Evolutionary conservation across 2,329 filamentous ascomycete species (phyloP).

Genomic region (Calonectria naviculata): DNA sequence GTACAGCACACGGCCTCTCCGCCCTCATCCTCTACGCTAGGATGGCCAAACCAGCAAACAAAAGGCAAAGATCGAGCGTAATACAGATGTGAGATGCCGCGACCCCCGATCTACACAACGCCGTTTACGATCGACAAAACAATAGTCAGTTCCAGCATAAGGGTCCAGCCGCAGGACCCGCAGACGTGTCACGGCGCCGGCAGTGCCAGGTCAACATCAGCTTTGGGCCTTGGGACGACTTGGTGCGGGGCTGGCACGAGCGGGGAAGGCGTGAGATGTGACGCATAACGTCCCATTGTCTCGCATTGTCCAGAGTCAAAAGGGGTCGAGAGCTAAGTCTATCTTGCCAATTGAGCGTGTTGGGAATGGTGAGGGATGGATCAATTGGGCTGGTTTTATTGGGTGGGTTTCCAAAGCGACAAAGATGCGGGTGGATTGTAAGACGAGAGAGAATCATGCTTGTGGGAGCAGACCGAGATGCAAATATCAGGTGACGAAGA

Average conservation of each 20-base stretch:
- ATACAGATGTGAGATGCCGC: constrained; percentile 28
- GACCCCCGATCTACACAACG: constrained; percentile 29
- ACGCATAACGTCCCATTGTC: constrained; percentile 6
- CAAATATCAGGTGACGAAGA: constrained; percentile 5
- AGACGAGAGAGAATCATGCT: not conserved
- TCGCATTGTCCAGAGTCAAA: not conserved
- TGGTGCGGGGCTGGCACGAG: constrained; percentile 2
- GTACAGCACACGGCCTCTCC: not conserved
- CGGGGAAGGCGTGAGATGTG: constrained; percentile 11
- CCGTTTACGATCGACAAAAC: constrained; percentile 14
- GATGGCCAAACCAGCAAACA: constrained; percentile 10
- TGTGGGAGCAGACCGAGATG: not conserved
- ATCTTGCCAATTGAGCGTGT: not conserved
- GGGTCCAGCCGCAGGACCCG: not conserved
- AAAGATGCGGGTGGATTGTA: not conserved
- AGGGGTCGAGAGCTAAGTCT: not conserved
- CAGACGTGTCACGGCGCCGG: not conserved
- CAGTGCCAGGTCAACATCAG: not conserved
- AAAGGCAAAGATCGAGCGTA: constrained; percentile 14
- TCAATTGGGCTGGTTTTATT: not conserved
- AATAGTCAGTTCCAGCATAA: not conserved
- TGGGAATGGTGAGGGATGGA: not conserved
- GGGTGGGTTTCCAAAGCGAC: not conserved
- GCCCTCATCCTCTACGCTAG: not conserved
- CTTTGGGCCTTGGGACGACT: not conserved